Base-by-base conservation (phyloP, 192 early-diverging fungal genomes). In the Rhizoclosmatium globosum region DNA sequence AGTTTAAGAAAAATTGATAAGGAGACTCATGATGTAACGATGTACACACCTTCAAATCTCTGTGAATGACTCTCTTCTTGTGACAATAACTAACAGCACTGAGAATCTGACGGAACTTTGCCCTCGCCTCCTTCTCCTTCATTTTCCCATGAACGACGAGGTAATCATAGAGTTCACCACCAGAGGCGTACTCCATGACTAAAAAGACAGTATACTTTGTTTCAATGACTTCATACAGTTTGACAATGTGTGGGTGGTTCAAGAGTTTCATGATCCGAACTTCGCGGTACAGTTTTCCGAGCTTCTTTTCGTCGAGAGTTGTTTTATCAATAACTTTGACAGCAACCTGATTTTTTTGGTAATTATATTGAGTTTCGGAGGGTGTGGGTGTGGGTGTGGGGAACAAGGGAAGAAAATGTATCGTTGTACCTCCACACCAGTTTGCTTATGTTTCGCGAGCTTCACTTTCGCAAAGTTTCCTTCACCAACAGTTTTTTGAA, bases 391-490 rank as follows among this genome's bases (percentile, higher is more conserved):
- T 23, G 47, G 1, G 46, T 47, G 3, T 58, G 41, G 2, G 58
- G 21, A 79, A 15, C 76, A 81, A 9, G 41, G 70, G 19, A 45
- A 64, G 19, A 80, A 23, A 79, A 39, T 39, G 38, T 0, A 60
- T 13, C 38, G 9, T 65, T 42, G 47, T 71, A 89, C 88, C 85
- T 89, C 88, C 2, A 77, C 82, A 11, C 86, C 86, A 19, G 88
- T 89, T 44, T 88, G 21, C 56, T 88, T 87, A 69, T 99, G 95
- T 79, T 94, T 91, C 2, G 94, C 96, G 15, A 98, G 89, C 85
- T 99, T 99, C 74, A 98, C 96, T 85, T 99, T 97, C 71, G 95
- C 96, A 87, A 98, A 98, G 88, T 99, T 97, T 65, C 96, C 97
- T 85, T 98, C 96, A 68, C 96, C 96, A 11, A 99, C 89, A 38